Evolutionary conservation across 2,329 filamentous ascomycete genomes (phyloP), one percentile per base, ranked within the genome.

Genomic region (Ambrosiella beaveri): DNA sequence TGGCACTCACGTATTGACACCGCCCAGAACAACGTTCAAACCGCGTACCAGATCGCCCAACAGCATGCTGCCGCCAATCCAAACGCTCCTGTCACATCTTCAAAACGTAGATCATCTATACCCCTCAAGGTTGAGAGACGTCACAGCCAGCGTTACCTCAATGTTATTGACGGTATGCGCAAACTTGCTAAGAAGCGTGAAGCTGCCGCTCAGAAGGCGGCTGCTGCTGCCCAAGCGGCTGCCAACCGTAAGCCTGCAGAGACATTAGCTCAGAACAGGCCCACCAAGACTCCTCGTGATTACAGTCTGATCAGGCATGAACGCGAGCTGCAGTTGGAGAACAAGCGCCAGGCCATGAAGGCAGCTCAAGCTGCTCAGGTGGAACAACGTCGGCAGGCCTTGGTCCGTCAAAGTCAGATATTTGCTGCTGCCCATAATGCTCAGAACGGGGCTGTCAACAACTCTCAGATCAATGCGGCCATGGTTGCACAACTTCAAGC

Each of bases 171-270:
- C 70, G 87, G 87, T 2, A 96, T 97, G 88, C 81, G 90, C 47
- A 98, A 97, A 68, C 70, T 95, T 53, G 90, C 90, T 0, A 94
- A 95, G 75, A 97, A 96, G 71, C 81, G 91, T 35, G 93, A 98
- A 71, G 85, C 86, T 9, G 78, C 81, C 35, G 74, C 82, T 36
- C 88, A 93, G 67, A 97, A 97, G 73, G 87, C 93, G 66, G 88
- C 96, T 67, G 87, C 95, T 65, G 78, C 81, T 61, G 80, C 84
- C 9, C 80, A 88, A 59, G 87, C 88, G 54, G 85, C 86, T 38
- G 81, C 88, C 68, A 40, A 54, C 15, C 83, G 93, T 57, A 96
- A 96, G 69, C 78, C 81, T 12, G 86, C 45, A 12, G 58, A 86
- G 61, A 88, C 95, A 65, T 67, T 71, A 17, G 69, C 72, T 15